Percentiles rank a stretch among this genome's conserved stretches.
These are phyloP conservation scores for Murraya koenigii DNA, from an alignment of 345 rosid genomes.

Conservation along the genomic window DNA sequence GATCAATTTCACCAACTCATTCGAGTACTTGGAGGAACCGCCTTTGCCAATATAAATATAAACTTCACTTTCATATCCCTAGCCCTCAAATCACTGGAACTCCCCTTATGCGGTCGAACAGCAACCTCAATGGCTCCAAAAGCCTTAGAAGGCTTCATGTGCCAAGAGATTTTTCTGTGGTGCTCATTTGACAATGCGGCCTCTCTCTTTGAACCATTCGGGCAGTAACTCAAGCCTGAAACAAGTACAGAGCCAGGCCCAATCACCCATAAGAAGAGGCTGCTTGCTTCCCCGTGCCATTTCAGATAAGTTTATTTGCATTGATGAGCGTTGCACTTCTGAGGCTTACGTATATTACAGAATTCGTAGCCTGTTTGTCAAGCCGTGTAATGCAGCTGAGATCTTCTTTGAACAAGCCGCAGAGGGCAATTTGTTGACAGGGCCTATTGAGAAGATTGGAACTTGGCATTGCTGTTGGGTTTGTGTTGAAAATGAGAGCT, in stretches of 20 bases:
- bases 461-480: slow-evolving; percentile 10
- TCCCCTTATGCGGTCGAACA: not conserved
- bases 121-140: slow-evolving; percentile 12
- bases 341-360: slow-evolving; percentile 36
- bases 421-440: slow-evolving; percentile 15
- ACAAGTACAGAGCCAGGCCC: slow-evolving; percentile 27
- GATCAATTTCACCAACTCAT: no score
- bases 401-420: slow-evolving; percentile 26
- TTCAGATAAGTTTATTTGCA: slow-evolving; percentile 22
- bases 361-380: slow-evolving; percentile 27
- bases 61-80: not conserved
- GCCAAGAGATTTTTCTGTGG: no score
- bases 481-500: slow-evolving; percentile 1
- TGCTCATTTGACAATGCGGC: slow-evolving; percentile 13
- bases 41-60: no score
- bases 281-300: slow-evolving; percentile 39
- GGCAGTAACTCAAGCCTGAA: slow-evolving; percentile 12
- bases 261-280: slow-evolving; percentile 36
- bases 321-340: slow-evolving; percentile 26
- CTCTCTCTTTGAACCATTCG: slow-evolving; percentile 15
- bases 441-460: slow-evolving; percentile 28
- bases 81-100: slow-evolving; percentile 7
- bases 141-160: not conserved
- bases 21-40: no score
- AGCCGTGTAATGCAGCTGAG: slow-evolving; percentile 34